Evolutionary conservation across 2,329 filamentous ascomycete species (phyloP).

Genomic region (Calcarisporium arbuscula): DNA sequence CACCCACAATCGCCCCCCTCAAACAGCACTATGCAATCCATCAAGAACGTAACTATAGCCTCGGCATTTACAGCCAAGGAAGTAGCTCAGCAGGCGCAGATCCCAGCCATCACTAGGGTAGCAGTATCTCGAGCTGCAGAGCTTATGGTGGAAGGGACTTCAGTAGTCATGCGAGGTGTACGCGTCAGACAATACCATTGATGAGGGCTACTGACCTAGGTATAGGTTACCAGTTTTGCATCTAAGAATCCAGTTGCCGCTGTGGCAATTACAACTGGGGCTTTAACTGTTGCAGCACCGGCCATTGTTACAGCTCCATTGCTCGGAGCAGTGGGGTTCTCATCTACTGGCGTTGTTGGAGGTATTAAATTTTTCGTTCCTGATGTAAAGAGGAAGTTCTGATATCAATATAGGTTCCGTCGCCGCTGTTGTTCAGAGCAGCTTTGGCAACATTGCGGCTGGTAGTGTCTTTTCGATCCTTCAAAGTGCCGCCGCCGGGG

Average conservation of each 20-base stretch:
- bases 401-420: slow-evolving; percentile 13
- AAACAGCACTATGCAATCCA: too few relatives aligned
- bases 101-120: too few relatives aligned
- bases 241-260: slow-evolving; percentile 2
- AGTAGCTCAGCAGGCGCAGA: too few relatives aligned
- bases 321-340: slow-evolving; percentile 14
- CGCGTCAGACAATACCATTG: too few relatives aligned
- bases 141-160: too few relatives aligned
- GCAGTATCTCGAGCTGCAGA: too few relatives aligned
- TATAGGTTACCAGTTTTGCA: not conserved
- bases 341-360: slow-evolving; percentile 11
- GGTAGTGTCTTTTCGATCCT: slow-evolving; percentile 20
- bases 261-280: slow-evolving; percentile 1
- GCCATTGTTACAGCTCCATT: slow-evolving; percentile 9
- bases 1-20: too few relatives aligned
- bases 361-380: slow-evolving; percentile 4
- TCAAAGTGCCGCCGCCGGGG: slow-evolving; percentile 24
- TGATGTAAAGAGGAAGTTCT: not conserved
- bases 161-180: too few relatives aligned
- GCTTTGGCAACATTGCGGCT: slow-evolving; percentile 20
- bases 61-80: too few relatives aligned
- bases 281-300: slow-evolving; percentile 1
- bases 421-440: slow-evolving; percentile 19
- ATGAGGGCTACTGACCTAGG: too few relatives aligned
- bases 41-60: too few relatives aligned